Evolutionary conservation across 768 basidiomycete species (phyloP).

Genomic region (Russula lepida): DNA sequence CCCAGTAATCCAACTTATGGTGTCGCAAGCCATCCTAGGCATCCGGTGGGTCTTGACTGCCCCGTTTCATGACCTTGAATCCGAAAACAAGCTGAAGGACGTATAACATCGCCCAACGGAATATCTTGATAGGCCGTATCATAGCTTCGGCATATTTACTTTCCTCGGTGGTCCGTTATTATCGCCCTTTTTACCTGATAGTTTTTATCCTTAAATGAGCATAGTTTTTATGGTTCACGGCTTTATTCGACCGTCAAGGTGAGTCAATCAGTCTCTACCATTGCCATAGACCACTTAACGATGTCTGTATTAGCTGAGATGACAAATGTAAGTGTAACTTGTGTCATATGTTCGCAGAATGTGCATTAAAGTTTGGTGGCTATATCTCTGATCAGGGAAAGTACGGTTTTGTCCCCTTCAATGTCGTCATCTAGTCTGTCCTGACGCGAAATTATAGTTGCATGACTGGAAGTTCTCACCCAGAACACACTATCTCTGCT

Average conservation of each 20-base stretch:
- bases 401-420: conserved; percentile 24
- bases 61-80: neutral
- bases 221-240: conserved; percentile 50
- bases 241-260: conserved; percentile 44
- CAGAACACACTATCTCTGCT: conserved; percentile 29
- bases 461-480: conserved; percentile 29
- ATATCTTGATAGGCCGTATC: conserved; percentile 32
- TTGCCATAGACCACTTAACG: neutral
- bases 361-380: neutral
- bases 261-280: conserved; percentile 24
- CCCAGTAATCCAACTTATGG: conserved; percentile 52
- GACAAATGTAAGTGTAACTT: neutral
- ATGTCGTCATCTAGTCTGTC: neutral
- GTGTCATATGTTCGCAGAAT: neutral
- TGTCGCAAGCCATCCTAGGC: conserved; percentile 58
- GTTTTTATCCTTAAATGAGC: neutral
- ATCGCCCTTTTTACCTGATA: conserved; percentile 19
- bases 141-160: conserved; percentile 35
- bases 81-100: conserved; percentile 32
- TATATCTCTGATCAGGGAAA: conserved; percentile 28
- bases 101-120: conserved; percentile 49
- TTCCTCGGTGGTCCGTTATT: conserved; percentile 36
- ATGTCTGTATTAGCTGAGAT: conserved; percentile 5
- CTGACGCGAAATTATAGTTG: conserved; percentile 34
- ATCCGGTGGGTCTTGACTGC: conserved; percentile 36